Evolutionary conservation across 1,284 basidiomycete species (phyloP).

Genomic region (Cryptococcus deneoformans): DNA sequence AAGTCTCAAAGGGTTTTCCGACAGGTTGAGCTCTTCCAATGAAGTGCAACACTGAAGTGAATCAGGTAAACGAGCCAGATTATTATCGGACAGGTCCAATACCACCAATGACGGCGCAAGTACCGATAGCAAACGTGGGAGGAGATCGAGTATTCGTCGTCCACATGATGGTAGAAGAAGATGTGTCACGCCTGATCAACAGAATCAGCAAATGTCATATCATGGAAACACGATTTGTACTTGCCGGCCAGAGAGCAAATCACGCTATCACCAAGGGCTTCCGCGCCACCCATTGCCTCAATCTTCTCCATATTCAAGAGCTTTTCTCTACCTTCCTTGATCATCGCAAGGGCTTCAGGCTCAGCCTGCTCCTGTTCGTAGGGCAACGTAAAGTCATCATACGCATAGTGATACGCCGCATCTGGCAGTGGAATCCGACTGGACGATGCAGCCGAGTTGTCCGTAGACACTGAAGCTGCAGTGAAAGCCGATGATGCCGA

Average conservation of each 20-base stretch:
- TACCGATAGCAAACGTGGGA: slow-evolving; percentile 64
- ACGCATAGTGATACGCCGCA: slow-evolving; percentile 11
- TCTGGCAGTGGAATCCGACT: slow-evolving; percentile 14
- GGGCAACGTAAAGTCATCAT: slow-evolving; percentile 16
- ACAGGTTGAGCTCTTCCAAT: slow-evolving; percentile 92
- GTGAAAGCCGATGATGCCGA: slow-evolving; percentile 36
- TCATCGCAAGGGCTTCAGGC: slow-evolving; percentile 37
- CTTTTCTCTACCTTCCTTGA: slow-evolving; percentile 42
- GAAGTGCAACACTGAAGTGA: slow-evolving; percentile 69
- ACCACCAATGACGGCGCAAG: slow-evolving; percentile 75
- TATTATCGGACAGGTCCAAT: slow-evolving; percentile 85
- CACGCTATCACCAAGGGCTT: slow-evolving; percentile 25
- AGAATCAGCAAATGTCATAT: slow-evolving; percentile 5
- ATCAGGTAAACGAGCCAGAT: slow-evolving; percentile 74
- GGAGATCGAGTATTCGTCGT: slow-evolving; percentile 66
- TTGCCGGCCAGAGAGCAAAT: slow-evolving; percentile 32
- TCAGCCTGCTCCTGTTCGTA: slow-evolving; percentile 27
- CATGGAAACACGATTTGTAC: slow-evolving; percentile 1
- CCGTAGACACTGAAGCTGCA: slow-evolving; percentile 21
- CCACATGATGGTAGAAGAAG: slow-evolving; percentile 73
- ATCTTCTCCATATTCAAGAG: slow-evolving; percentile 38
- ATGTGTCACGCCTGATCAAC: slow-evolving; percentile 73
- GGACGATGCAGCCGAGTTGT: slow-evolving; percentile 16
- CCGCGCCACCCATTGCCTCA: slow-evolving; percentile 40
- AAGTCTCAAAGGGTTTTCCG: slow-evolving; percentile 79